Conservation (phyloP, 805 yeast genomes). For the Candida argentea region DNA sequence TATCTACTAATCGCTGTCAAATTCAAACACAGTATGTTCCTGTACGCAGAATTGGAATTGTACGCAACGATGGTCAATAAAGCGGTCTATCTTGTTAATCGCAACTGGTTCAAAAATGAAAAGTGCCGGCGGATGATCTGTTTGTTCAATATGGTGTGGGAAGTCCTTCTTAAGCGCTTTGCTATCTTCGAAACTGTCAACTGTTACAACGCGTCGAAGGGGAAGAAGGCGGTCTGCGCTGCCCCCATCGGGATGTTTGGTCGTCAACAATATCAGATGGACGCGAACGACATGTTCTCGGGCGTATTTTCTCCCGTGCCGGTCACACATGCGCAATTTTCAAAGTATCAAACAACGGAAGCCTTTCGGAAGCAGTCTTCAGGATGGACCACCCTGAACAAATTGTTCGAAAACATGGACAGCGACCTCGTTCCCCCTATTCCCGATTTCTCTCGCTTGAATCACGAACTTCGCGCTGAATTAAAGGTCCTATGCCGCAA, state of each 20-base stretch:
- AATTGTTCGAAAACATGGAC: conserved; percentile 31
- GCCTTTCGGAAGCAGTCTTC: too few relatives aligned
- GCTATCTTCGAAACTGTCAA: too few relatives aligned
- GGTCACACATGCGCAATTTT: too few relatives aligned
- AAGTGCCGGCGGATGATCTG: conserved; percentile 36
- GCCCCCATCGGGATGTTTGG: too few relatives aligned
- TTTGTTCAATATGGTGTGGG: conserved; percentile 34
- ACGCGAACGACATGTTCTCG: too few relatives aligned
- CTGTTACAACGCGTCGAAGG: too few relatives aligned
- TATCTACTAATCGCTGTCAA: conserved; percentile 45
- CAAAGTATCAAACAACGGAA: too few relatives aligned
- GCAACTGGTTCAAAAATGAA: conserved; percentile 37
- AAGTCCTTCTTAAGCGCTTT: conserved; percentile 27
- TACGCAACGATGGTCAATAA: conserved; percentile 32
- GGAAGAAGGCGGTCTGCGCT: too few relatives aligned
- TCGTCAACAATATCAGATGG: too few relatives aligned
- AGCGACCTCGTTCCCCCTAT: conserved; percentile 1
- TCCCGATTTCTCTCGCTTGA: conserved; percentile 1
- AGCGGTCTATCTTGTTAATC: conserved; percentile 30
- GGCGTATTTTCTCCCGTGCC: too few relatives aligned
- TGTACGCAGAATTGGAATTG: conserved; percentile 23
- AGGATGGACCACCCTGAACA: conserved; percentile 29
- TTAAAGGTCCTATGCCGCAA: conserved; percentile 25
- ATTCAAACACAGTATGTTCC: conserved; percentile 33
- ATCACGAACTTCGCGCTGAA: too few relatives aligned